These are phyloP conservation scores for Medicago truncatula DNA, from an alignment of 306 rosid species.

Conservation along the genomic window MtrunA17r5.0-ANR NC_053046.1:33788501-33789000, in stretches of 20 bases:
- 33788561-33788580: constrained; percentile 49
- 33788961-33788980: constrained; percentile 5
- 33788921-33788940: constrained; percentile 16
- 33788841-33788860: not conserved
- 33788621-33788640: constrained; percentile 7
- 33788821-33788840: not conserved
- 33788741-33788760: constrained; percentile 90
- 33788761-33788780: constrained; percentile 39
- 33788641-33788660: constrained; percentile 30
- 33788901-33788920: not conserved
- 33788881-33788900: not conserved
- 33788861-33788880: not conserved
- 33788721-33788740: constrained; percentile 96
- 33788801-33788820: not conserved
- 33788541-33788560: constrained; percentile 90
- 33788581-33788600: constrained; percentile 23
- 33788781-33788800: constrained; percentile 32
- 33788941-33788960: not conserved
- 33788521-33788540: constrained; percentile 85
- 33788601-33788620: constrained; percentile 21
- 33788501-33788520: constrained; percentile 79
- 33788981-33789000: constrained; percentile 5
- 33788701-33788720: constrained; percentile 95
- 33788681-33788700: constrained; percentile 91
- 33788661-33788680: constrained; percentile 94